Evolutionary conservation across 305 asterid species (phyloP), one percentile per base, ranked within the genome.

Genomic region (Rubia occidens): DNA sequence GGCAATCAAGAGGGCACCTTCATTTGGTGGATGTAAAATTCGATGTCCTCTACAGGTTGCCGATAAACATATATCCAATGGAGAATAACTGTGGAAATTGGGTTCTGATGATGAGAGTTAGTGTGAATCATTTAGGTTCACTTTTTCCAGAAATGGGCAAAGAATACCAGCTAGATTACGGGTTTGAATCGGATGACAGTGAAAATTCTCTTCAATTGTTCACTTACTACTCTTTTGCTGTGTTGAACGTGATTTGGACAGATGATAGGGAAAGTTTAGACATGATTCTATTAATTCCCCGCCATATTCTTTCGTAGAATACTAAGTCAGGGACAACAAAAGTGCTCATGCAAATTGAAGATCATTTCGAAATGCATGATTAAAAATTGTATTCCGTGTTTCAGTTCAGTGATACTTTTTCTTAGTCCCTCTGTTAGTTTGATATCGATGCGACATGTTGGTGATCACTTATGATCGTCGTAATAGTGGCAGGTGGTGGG

Each of bases 71-170:
- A 7, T 72, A 55, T 24, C 65, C 45, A 43, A 55, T 65, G 71
- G 17, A 15, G 13, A 32, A 17, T 3, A 62, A 65, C 54, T 65
- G 65, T n/a, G 39, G 37, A 3, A 49, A 45, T 3, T 65, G 76
- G 76, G n/a, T 26, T 64, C 32, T 72, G 76, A 55, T 54, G 60
- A 29, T 55, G 21, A 72, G 66, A 9, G 60, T 54, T 6, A 54
- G 11, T 0, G 60, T 18, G 24, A 9, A 55, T 18, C 1, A 55
- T 8, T 1, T 55, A 1, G 29, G 26, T 0, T n/a, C 5, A n/a
- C 9, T 3, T 1, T 55, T 18, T 8, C 29, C 13, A 8, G 60
- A 18, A 3, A 18, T 20, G 60, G 29, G 8, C 3, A 5, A 5
- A 6, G 13, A 18, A 7, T n/a, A 6, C 8, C 8, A 2, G 11